Evolutionary conservation across 2,329 filamentous ascomycete species (phyloP).

Genomic region (Tolypocladium ovalisporum): DNA sequence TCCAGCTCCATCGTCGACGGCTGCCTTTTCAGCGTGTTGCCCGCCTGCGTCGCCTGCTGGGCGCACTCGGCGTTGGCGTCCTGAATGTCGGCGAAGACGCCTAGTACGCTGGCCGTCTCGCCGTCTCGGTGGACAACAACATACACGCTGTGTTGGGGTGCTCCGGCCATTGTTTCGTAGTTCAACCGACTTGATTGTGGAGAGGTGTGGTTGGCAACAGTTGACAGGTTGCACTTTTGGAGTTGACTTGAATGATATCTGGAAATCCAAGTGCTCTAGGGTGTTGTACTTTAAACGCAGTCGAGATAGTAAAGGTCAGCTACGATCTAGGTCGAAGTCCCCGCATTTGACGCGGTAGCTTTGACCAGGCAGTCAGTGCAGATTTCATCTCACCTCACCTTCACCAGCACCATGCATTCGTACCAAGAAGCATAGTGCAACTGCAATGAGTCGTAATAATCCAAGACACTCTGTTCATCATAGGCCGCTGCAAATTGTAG

Average conservation of each 20-base stretch:
- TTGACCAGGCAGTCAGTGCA: not conserved
- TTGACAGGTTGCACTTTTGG: too few relatives aligned
- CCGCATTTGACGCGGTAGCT: not conserved
- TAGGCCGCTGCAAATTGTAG: not conserved
- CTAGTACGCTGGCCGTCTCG: conserved; percentile 14
- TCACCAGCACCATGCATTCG: not conserved
- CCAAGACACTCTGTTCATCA: not conserved
- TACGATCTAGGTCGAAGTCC: too few relatives aligned
- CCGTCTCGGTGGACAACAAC: conserved; percentile 5
- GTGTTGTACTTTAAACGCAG: too few relatives aligned
- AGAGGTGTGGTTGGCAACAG: too few relatives aligned
- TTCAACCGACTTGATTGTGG: not conserved
- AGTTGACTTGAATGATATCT: too few relatives aligned
- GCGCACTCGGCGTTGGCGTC: conserved; percentile 24
- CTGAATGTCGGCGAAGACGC: conserved; percentile 20
- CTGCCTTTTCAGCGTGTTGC: conserved; percentile 10
- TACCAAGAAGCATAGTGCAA: not conserved
- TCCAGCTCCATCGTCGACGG: conserved; percentile 11
- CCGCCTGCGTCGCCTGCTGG: conserved; percentile 15
- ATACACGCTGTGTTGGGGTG: conserved; percentile 4
- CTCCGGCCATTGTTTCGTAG: not conserved
- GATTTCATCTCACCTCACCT: not conserved
- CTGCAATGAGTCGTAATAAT: not conserved
- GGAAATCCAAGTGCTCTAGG: too few relatives aligned
- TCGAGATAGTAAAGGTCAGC: too few relatives aligned